Evolutionary conservation across 1,139 yeast species (phyloP).

Genomic region (Debaryomyces sp.): DNA sequence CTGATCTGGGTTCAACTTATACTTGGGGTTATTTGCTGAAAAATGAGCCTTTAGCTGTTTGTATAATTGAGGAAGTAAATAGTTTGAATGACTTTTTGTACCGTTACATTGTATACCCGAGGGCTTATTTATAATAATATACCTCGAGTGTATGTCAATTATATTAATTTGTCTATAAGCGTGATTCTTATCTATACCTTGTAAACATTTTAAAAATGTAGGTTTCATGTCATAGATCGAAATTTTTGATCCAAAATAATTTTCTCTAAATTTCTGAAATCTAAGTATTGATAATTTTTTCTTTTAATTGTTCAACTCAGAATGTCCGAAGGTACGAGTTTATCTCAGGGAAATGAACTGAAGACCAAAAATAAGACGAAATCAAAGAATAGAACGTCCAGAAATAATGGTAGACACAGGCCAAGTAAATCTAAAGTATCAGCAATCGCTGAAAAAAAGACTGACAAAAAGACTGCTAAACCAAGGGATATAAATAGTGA

Average conservation of each 20-base stretch:
- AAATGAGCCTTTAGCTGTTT: conserved; percentile 14
- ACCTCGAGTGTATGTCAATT: conserved; percentile 21
- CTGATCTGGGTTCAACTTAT: conserved; percentile 13
- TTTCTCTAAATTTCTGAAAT: neutral
- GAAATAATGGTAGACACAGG: neutral
- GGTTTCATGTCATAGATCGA: neutral
- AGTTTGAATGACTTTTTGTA: conserved; percentile 7
- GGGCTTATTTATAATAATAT: conserved; percentile 25
- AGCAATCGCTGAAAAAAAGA: neutral
- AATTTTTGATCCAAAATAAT: neutral
- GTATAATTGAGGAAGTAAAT: conserved; percentile 19
- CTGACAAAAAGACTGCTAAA: conserved; percentile 1
- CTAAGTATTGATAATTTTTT: neutral
- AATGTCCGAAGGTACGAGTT: neutral
- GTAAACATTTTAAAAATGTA: neutral
- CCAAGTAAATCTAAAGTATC: neutral
- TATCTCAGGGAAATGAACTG: neutral
- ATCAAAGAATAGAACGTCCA: neutral
- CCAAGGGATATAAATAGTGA: conserved; percentile 1
- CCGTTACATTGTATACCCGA: conserved; percentile 24
- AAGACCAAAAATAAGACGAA: neutral
- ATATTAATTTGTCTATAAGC: conserved; percentile 11
- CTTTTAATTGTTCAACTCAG: neutral
- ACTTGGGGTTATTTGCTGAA: conserved; percentile 11
- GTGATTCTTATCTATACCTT: neutral